Percentiles rank a stretch among this genome's conserved stretches.
phyloP scores from a whole-genome alignment of 106 monocot genomes.

The Acorus calamus region DNA sequence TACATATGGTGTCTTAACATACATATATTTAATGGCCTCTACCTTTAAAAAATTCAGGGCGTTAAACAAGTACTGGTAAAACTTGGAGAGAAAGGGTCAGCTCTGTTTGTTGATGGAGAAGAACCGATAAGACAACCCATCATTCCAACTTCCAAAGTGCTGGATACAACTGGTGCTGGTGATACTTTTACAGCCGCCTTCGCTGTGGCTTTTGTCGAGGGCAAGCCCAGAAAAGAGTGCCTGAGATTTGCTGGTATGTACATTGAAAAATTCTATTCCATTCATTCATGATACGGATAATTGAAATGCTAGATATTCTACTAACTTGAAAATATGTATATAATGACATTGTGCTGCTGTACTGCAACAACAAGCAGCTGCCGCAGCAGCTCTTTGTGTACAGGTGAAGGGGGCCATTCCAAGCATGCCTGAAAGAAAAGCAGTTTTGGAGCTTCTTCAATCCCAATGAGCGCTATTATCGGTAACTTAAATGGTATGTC shows the following conservation, averaged over 20 bases:
- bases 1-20: no score
- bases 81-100: conserved; percentile 82
- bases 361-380: conserved; percentile 35
- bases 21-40: no score
- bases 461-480: conserved; percentile 1
- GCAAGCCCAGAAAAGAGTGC: conserved; percentile 53
- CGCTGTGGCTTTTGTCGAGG: conserved; percentile 82
- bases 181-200: conserved; percentile 97
- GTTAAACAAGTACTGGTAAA: conserved; percentile 70
- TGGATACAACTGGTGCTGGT: conserved; percentile 93
- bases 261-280: no score
- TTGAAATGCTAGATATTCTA: no score
- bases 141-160: conserved; percentile 46
- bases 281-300: no score
- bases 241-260: conserved; percentile 77
- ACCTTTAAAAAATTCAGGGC: conserved; percentile 25
- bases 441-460: conserved; percentile 64
- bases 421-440: conserved; percentile 71
- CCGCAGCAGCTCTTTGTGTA: conserved; percentile 88
- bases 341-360: conserved; percentile 1
- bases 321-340: background rate
- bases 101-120: conserved; percentile 68
- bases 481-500: no score
- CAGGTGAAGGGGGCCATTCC: conserved; percentile 89
- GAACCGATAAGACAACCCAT: conserved; percentile 55